Percentiles rank a stretch among this genome's conserved stretches.
Evolutionary conservation across 148 eudicot species (phyloP).

Genomic region (Rhododendron ovatum): DNA sequence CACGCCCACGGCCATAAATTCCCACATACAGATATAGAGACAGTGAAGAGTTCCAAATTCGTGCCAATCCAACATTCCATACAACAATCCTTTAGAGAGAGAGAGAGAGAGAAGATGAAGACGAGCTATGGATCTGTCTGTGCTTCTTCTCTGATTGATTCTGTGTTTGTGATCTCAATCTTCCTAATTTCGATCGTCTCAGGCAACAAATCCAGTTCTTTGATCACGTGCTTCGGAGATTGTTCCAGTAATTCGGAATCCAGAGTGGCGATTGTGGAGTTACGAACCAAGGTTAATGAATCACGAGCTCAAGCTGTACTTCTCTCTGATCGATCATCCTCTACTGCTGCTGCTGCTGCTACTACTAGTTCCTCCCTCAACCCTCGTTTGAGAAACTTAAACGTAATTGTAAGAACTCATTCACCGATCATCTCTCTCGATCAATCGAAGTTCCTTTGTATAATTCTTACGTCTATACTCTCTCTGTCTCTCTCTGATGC

Average conservation of each 20-base stretch:
- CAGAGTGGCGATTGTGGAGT: neutral
- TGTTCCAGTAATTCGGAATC: neutral
- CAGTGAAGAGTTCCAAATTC: neutral
- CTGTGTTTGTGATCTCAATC: neutral
- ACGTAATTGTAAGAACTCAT: neutral
- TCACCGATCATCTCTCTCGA: neutral
- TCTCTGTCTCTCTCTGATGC: neutral
- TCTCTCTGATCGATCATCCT: neutral
- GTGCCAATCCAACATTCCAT: neutral
- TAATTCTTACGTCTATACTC: neutral
- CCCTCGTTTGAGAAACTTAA: conserved; percentile 2
- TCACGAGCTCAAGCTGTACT: neutral
- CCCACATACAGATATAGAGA: neutral
- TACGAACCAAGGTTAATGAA: neutral
- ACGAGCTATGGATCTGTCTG: neutral
- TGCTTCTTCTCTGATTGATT: neutral
- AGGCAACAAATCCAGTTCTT: neutral
- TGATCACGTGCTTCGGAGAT: neutral
- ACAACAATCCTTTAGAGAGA: neutral
- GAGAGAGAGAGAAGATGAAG: conserved; percentile 1
- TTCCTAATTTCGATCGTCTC: neutral
- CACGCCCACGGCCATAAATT: neutral
- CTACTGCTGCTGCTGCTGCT: neutral
- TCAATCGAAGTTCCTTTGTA: neutral
- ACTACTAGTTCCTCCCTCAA: neutral